phyloP scores from a whole-genome alignment of 208 protist genomes.

The Leishmania tropica region DNA sequence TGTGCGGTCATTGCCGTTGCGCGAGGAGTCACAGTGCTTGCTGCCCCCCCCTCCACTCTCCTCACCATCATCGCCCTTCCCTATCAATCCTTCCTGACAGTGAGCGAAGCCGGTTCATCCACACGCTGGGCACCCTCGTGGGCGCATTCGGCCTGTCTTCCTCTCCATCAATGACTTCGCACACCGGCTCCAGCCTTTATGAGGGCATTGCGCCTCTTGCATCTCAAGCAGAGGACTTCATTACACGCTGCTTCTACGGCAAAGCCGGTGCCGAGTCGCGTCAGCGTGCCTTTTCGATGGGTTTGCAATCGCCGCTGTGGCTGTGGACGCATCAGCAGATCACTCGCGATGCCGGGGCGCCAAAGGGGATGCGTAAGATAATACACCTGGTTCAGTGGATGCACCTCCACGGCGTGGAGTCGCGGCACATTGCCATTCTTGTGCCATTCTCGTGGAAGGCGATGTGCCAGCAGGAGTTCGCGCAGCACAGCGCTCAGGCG shows the following conservation, averaged over 20 bases:
- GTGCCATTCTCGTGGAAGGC: constrained; percentile 60
- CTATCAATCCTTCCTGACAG: too few relatives aligned
- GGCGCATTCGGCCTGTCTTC: constrained; percentile 1
- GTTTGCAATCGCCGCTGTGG: constrained; percentile 82
- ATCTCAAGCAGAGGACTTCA: constrained; percentile 53
- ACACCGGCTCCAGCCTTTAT: constrained; percentile 20
- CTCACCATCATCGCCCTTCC: too few relatives aligned
- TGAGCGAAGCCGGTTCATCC: background rate
- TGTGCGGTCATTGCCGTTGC: too few relatives aligned
- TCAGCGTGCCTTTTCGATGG: constrained; percentile 40
- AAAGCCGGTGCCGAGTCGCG: constrained; percentile 27
- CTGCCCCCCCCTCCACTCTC: background rate
- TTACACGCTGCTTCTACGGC: constrained; percentile 73
- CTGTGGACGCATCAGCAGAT: constrained; percentile 75
- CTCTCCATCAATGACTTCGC: constrained; percentile 1
- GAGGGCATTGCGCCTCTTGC: constrained; percentile 34
- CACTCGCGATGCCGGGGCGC: constrained; percentile 16
- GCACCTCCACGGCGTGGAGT: constrained; percentile 51
- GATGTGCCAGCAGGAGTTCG: constrained; percentile 40
- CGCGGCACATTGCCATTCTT: constrained; percentile 58
- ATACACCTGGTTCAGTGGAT: constrained; percentile 73
- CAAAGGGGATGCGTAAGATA: constrained; percentile 55
- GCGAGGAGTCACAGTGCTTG: background rate
- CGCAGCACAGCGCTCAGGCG: constrained; percentile 19
- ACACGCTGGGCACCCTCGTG: background rate